These are phyloP conservation scores for Combretum micranthum DNA, from an alignment of 345 rosid species.

Conservation along the genomic window DNA sequence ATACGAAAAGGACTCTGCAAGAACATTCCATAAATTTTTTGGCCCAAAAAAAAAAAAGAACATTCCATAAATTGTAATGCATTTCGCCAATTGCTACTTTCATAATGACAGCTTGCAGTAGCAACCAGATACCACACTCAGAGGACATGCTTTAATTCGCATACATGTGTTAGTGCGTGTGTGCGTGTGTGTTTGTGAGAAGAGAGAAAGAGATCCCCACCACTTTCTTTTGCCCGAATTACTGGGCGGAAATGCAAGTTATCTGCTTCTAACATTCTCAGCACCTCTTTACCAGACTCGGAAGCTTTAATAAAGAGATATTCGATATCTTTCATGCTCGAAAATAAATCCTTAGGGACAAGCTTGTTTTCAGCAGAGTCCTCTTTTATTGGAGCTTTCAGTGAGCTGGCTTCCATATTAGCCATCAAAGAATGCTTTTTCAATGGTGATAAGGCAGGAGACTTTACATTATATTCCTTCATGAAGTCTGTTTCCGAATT, in stretches of 20 bases:
- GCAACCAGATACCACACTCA: no score
- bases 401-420: constrained; percentile 23
- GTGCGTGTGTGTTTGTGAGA: no score
- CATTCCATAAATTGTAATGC: no score
- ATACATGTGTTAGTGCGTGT: no score
- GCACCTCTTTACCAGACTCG: constrained; percentile 89
- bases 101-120: no score
- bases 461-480: constrained; percentile 43
- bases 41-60: no score
- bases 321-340: constrained; percentile 81
- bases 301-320: constrained; percentile 76
- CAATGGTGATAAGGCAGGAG: constrained; percentile 71
- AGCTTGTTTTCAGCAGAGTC: constrained; percentile 41
- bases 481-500: constrained; percentile 46
- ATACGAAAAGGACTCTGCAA: no score
- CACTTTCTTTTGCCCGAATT: constrained; percentile 51
- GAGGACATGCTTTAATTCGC: no score
- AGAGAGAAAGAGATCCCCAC: constrained; percentile 12
- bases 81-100: no score
- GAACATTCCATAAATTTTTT: no score
- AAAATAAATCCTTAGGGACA: constrained; percentile 67
- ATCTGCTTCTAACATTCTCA: constrained; percentile 97
- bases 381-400: constrained; percentile 43
- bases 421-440: constrained; percentile 31
- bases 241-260: constrained; percentile 81